phyloP scores from a whole-genome alignment of 1,139 yeast species.

The Pneumocystis oryctolagi region DNA sequence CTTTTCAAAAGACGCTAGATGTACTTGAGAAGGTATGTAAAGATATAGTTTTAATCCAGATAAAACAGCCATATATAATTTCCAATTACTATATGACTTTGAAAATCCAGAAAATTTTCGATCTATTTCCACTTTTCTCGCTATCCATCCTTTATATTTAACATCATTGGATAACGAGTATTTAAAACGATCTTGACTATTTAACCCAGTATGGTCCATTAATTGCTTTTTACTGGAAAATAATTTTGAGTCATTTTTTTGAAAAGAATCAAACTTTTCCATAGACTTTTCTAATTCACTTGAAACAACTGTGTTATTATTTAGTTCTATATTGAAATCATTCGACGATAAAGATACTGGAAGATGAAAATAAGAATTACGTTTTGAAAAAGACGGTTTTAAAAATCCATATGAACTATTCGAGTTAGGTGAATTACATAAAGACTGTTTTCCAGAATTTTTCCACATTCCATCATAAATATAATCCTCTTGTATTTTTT shows the following conservation, averaged over 20 bases:
- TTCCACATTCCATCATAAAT: not conserved
- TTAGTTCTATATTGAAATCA: not conserved
- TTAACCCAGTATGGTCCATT: not conserved
- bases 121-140: not conserved
- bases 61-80: not conserved
- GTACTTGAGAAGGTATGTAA: not conserved
- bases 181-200: not conserved
- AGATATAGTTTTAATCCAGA: not conserved
- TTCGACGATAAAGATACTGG: not conserved
- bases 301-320: not conserved
- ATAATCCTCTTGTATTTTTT: not conserved
- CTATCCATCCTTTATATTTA: not conserved
- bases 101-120: not conserved
- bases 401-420: not conserved
- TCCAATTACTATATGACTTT: not conserved
- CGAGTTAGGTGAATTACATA: not conserved
- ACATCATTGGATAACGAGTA: not conserved
- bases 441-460: not conserved
- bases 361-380: not conserved
- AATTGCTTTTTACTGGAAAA: not conserved
- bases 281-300: not conserved
- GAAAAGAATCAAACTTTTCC: not conserved
- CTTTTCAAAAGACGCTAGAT: not conserved
- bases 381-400: not conserved
- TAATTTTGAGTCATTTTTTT: not conserved